Percentiles rank a stretch among this genome's conserved stretches.
Conservation (phyloP, 2,329 filamentous ascomycete species). For the Penicillium italicum region DNA sequence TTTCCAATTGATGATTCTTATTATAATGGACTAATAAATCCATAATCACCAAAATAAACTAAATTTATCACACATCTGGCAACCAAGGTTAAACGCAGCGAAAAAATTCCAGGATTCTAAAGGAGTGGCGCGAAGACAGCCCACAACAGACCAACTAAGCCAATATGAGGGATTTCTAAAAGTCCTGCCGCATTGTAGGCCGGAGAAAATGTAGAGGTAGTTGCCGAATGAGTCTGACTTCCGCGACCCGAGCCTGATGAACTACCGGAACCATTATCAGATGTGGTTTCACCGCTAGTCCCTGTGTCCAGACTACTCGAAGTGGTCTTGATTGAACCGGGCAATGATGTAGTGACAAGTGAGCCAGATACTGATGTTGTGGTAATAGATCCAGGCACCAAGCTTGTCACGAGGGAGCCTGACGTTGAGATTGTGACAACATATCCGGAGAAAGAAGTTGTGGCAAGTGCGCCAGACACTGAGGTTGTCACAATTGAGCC, state of each 20-base stretch:
- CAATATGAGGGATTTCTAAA: neutral
- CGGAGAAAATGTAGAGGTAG: neutral
- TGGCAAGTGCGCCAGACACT: neutral
- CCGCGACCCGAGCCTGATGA: neutral
- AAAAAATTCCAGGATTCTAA: neutral
- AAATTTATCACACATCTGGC: neutral
- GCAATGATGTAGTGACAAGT: neutral
- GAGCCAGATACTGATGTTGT: slow-evolving; percentile 1
- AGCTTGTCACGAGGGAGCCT: neutral
- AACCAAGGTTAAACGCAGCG: neutral
- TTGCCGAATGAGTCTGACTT: neutral
- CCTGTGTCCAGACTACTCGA: neutral
- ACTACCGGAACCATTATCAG: neutral
- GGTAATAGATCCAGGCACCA: neutral
- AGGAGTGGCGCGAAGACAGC: slow-evolving; percentile 1
- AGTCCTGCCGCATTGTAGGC: neutral
- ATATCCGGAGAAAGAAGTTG: neutral
- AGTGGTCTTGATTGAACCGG: neutral
- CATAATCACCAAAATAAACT: neutral
- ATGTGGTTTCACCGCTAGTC: neutral
- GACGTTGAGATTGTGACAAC: neutral
- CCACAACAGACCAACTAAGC: slow-evolving; percentile 4
- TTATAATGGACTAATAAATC: neutral
- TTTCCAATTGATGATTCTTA: neutral
- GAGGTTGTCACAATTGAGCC: neutral